These are phyloP conservation scores for Lanmaoa rubissima DNA, from an alignment of 768 basidiomycete genomes.

Conservation along the genomic window DNA sequence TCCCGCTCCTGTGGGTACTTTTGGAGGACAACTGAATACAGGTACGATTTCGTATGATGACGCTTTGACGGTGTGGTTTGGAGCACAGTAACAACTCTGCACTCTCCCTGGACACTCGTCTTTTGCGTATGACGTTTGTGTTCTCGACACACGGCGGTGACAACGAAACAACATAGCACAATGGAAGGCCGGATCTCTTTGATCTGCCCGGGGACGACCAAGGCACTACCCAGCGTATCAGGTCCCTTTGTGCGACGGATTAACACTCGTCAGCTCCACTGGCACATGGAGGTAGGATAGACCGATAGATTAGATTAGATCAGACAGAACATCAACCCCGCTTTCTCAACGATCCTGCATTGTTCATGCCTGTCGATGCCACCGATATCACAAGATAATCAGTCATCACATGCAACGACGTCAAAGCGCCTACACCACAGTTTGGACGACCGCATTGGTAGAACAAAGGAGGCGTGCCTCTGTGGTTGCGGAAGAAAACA, in stretches of 20 bases:
- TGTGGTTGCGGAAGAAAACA: not conserved
- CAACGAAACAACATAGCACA: too few relatives aligned
- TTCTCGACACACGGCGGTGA: too few relatives aligned
- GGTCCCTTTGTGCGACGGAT: not conserved
- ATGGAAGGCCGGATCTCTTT: not conserved
- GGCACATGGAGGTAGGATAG: not conserved
- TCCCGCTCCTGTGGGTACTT: too few relatives aligned
- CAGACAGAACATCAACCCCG: not conserved
- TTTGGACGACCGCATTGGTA: not conserved
- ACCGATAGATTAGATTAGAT: not conserved
- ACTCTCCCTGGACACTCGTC: too few relatives aligned
- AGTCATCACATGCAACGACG: not conserved
- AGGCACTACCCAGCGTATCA: not conserved
- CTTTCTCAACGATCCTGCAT: not conserved
- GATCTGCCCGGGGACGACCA: not conserved
- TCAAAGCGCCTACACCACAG: not conserved
- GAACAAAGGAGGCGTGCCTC: conserved; percentile 4
- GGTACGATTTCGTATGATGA: too few relatives aligned
- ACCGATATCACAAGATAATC: not conserved
- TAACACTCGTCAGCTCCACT: too few relatives aligned
- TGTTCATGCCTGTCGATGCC: not conserved
- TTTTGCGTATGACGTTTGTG: too few relatives aligned
- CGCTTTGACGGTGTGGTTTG: too few relatives aligned
- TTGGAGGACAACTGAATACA: too few relatives aligned
- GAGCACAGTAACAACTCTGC: too few relatives aligned